Evolutionary conservation across 2,329 filamentous ascomycete species (phyloP).

Genomic region (Thelonectria discophora): DNA sequence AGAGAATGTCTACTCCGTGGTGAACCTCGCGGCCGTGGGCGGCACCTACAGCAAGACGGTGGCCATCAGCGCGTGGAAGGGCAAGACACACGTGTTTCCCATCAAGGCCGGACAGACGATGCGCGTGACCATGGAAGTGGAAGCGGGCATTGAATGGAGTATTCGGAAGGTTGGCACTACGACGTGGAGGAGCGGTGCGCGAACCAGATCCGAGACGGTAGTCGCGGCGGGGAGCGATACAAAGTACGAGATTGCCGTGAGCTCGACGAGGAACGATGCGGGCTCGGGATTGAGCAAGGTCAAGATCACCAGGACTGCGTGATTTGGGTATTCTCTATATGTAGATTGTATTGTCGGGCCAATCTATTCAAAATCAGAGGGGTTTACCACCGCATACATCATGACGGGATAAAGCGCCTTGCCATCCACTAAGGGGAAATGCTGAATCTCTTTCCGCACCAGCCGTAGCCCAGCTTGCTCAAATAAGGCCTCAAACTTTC

Average conservation of each 20-base stretch:
- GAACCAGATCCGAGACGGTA: constrained; percentile 12
- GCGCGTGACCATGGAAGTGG: constrained; percentile 15
- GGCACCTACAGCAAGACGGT: constrained; percentile 12
- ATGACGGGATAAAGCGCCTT: constrained; percentile 15
- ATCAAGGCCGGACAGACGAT: constrained; percentile 22
- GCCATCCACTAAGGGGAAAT: constrained; percentile 43
- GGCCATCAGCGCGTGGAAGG: constrained; percentile 21
- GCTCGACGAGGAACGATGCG: constrained; percentile 24
- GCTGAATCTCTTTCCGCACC: constrained; percentile 76
- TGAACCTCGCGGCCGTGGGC: constrained; percentile 11
- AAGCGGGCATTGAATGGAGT: constrained; percentile 25
- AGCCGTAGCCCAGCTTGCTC: constrained; percentile 72
- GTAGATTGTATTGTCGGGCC: background rate
- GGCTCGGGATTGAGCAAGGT: constrained; percentile 24
- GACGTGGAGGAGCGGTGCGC: constrained; percentile 18
- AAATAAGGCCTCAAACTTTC: constrained; percentile 76
- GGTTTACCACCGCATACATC: constrained; percentile 17
- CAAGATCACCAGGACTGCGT: constrained; percentile 23
- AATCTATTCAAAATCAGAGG: background rate
- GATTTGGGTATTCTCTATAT: background rate
- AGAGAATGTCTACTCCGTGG: background rate
- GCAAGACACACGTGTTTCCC: constrained; percentile 13
- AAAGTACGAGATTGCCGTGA: constrained; percentile 23
- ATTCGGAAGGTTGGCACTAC: constrained; percentile 22
- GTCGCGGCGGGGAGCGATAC: constrained; percentile 14